These are phyloP conservation scores for Trichoderma asperellum DNA, from an alignment of 2,329 filamentous ascomycete genomes.

Conservation along the genomic window DNA sequence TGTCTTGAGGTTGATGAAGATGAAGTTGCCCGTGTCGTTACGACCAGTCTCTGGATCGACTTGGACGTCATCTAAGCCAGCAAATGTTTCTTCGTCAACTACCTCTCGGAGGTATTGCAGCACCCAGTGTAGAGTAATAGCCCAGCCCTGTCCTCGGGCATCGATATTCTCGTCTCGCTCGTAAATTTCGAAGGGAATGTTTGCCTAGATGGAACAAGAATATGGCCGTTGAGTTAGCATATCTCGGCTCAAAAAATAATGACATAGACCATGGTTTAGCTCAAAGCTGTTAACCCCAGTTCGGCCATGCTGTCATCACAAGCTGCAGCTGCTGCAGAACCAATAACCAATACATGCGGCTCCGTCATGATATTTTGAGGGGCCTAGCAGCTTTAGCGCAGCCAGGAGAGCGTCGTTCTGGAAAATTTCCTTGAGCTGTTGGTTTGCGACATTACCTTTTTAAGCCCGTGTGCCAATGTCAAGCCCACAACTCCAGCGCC, in stretches of 20 bases:
- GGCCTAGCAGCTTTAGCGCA: background rate
- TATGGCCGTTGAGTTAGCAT: background rate
- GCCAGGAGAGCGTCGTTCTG: background rate
- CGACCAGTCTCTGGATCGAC: slow-evolving; percentile 45
- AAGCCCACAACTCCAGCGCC: slow-evolving; percentile 46
- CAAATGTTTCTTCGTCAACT: slow-evolving; percentile 34
- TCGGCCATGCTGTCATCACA: background rate
- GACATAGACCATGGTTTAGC: background rate
- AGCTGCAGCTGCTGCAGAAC: background rate
- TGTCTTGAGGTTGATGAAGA: slow-evolving; percentile 48
- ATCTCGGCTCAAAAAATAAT: background rate
- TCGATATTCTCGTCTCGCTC: slow-evolving; percentile 39
- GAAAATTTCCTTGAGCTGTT: background rate
- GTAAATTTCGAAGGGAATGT: slow-evolving; percentile 40
- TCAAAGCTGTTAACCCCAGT: background rate
- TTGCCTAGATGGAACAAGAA: slow-evolving; percentile 32
- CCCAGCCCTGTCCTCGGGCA: slow-evolving; percentile 55
- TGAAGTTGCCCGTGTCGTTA: slow-evolving; percentile 45
- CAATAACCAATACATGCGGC: background rate
- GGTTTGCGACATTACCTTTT: slow-evolving; percentile 36
- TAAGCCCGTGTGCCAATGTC: slow-evolving; percentile 44
- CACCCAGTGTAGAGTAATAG: slow-evolving; percentile 63
- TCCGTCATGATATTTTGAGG: background rate
- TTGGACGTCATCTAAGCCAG: slow-evolving; percentile 36
- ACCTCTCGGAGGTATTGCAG: slow-evolving; percentile 42